Base-by-base conservation (phyloP, 2,329 filamentous ascomycete species). In the Diplocarpon mali region DNA sequence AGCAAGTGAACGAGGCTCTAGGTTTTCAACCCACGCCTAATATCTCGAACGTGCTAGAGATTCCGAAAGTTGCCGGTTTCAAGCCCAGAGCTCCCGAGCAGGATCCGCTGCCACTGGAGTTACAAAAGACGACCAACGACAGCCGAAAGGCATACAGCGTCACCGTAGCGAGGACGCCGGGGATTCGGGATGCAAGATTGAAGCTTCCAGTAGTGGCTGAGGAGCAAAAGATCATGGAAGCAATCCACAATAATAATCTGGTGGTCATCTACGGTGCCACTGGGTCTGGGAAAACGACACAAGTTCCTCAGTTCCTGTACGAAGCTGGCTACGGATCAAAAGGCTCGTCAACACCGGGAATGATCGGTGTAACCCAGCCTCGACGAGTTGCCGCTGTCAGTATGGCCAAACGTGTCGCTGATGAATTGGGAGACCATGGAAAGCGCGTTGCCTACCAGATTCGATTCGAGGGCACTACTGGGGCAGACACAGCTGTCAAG, bases 211-310 rank as follows among this genome's bases (percentile, higher is more conserved):
- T 98, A 1, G 87, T 96, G 1, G 85, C 85, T 1, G 89, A 96
- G 62, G 92, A 98, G 64, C 92, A 98, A 61, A 88, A 83, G 58
- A 89, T 98, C 27, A 96, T 98, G 89, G 92, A 98, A 65, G 88
- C 89, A 1, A 87, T 98, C 39, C 83, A 95, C 64, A 90, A 90
- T 60, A 84, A 95, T 61, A 76, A 90, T 42, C 80, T 87, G 3
- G 85, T 95, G 1, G 83, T 98, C 10, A 78, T 98, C 7, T 95
- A 90, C 67, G 92, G 92, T 64, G 83, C 88, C 12, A 98, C 93
- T 29, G 92, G 92, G 64, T 95, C 88, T 51, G 92, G 92, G 62
- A 98, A 98, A 65, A 98, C 93, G 0, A 98, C 92, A 0, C 92
- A 98, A 63, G 77, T 98, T 8, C 93, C 93, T 0, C 92, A 98